These are phyloP conservation scores for Turnera subulata DNA, from an alignment of 345 rosid species.

Conservation along the genomic window DNA sequence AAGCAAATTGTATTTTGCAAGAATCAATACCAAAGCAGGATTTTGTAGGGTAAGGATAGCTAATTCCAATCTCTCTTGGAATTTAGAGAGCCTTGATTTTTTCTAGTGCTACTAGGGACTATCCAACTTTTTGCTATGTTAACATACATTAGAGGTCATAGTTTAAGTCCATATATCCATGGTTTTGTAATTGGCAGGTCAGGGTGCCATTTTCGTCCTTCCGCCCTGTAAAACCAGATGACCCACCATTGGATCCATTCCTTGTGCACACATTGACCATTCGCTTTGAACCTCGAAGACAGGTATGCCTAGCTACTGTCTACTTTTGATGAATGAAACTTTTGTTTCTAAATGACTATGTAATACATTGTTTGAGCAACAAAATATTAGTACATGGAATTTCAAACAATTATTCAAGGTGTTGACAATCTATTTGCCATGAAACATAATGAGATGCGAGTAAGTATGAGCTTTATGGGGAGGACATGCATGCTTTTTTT, in stretches of 20 bases:
- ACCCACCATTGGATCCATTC: conserved; percentile 90
- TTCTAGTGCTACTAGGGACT: background rate
- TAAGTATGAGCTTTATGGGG: too few relatives aligned
- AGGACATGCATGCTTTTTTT: too few relatives aligned
- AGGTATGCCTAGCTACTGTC: conserved; percentile 42
- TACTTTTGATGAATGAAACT: background rate
- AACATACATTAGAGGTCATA: background rate
- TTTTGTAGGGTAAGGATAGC: conserved; percentile 70
- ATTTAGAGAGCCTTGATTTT: conserved; percentile 1
- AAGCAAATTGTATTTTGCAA: conserved; percentile 86
- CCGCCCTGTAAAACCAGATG: conserved; percentile 94
- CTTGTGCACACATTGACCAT: conserved; percentile 86
- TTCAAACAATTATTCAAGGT: too few relatives aligned
- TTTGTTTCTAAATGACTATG: too few relatives aligned
- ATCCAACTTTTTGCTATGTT: background rate
- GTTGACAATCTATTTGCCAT: too few relatives aligned
- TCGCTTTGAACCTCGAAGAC: conserved; percentile 96
- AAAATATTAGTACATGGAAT: too few relatives aligned
- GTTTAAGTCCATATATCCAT: background rate
- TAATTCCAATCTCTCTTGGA: background rate
- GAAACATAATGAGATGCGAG: too few relatives aligned
- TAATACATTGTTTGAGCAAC: too few relatives aligned
- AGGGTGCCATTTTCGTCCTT: conserved; percentile 91
- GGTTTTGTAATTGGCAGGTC: conserved; percentile 51
- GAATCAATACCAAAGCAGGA: conserved; percentile 84